These are phyloP conservation scores for apple (Malus domestica) DNA, from an alignment of 306 rosid species.

Conservation along the genomic window ASM211411v1 NC_041805.1:1432001-1432500, in stretches of 20 bases:
- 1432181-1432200: not conserved
- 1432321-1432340: not conserved
- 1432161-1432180: not conserved
- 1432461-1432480: not conserved
- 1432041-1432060: conserved; percentile 85
- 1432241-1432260: not conserved
- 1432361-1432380: not conserved
- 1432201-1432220: not conserved
- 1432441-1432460: not conserved
- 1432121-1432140: conserved; percentile 3
- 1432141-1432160: conserved; percentile 9
- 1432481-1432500: not conserved
- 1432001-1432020: conserved; percentile 96
- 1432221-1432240: not conserved
- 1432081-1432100: conserved; percentile 79
- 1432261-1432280: not conserved
- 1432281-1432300: not conserved
- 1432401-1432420: not conserved
- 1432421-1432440: not conserved
- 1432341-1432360: not conserved
- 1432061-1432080: conserved; percentile 81
- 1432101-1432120: conserved; percentile 96
- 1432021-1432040: conserved; percentile 97
- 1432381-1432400: not conserved
- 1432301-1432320: not conserved